Evolutionary conservation across 305 asterid genomes (phyloP), one percentile per base, ranked within the genome.

Genomic region (Ilex paraguariensis): DNA sequence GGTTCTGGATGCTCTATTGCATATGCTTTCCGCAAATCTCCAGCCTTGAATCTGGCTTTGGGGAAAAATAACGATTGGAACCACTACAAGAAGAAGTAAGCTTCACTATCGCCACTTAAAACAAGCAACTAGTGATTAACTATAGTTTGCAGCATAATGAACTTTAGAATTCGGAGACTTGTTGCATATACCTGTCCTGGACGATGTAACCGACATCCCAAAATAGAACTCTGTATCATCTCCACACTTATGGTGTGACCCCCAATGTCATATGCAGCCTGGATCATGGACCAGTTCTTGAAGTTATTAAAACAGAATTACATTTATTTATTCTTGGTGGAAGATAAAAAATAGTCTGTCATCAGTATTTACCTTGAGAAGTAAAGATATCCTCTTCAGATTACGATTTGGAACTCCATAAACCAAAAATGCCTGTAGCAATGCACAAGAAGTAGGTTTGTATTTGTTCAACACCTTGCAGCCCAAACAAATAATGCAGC

Each of bases 241-340:
- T 87, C 97, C 10, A 93, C 82, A 17, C 91, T 87, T 17, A 88
- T 59, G 7, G 84, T 79, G 58, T 79, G 86, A 51, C 99, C 99
- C 70, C 97, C 97, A 61, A 93, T 68, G 63, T 90, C 81, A 63
- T 87, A 90, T 42, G 97, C 92, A 50, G 97, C 95, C 98, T 93
- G 73, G 56, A 82, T 13, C 14, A 9, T 39, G 51, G 36, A 79
- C 52, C 51, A 45, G 21, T 10, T 31, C 28, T 17, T 14, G 70
- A 31, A 46, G 16, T 60, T 56, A 46, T 31, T 13, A 54, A 7
- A 10, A 4, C 1, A 30, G 13, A 54, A n/a, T 7, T 4, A n/a
- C 0, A 54, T 54, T 16, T 54, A 16, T 54, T 15, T 16, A 30
- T 54, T 54, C 5, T 30, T 54, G 5, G 15, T 14, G 7, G 11